phyloP scores from a whole-genome alignment of 2,329 filamentous ascomycete genomes.

The Didymella arachidicola region DNA sequence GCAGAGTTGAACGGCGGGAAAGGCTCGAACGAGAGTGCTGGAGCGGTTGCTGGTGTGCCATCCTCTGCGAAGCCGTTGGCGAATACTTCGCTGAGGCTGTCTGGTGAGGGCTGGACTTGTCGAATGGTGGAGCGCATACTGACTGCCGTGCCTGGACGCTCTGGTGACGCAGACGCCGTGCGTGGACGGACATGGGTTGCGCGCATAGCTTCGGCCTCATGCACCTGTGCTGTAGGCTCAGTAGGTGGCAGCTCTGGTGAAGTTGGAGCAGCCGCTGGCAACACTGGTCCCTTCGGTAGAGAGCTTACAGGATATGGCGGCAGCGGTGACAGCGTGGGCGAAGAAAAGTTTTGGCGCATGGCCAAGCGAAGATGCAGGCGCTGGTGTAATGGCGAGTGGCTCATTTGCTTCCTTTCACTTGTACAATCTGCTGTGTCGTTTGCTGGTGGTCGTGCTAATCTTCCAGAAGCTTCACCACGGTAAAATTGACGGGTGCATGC shows the following conservation, averaged over 20 bases:
- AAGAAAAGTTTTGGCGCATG: slow-evolving; percentile 15
- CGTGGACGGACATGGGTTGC: slow-evolving; percentile 29
- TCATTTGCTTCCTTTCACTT: slow-evolving; percentile 17
- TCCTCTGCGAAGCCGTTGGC: slow-evolving; percentile 9
- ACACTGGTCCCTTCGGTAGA: not conserved
- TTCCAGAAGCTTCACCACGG: not conserved
- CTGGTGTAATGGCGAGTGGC: slow-evolving; percentile 18
- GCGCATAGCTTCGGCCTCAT: slow-evolving; percentile 18
- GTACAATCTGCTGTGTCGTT: not conserved
- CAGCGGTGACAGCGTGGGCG: slow-evolving; percentile 7
- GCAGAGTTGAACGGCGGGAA: slow-evolving; percentile 11
- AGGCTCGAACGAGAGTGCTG: slow-evolving; percentile 6
- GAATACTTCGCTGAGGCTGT: slow-evolving; percentile 22
- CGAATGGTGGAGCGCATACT: slow-evolving; percentile 39
- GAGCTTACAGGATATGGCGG: not conserved
- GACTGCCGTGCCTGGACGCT: slow-evolving; percentile 29
- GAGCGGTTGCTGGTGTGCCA: slow-evolving; percentile 2
- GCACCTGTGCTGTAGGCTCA: not conserved
- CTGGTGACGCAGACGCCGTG: slow-evolving; percentile 20
- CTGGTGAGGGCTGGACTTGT: slow-evolving; percentile 39
- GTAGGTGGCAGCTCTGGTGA: not conserved
- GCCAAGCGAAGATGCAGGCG: slow-evolving; percentile 15
- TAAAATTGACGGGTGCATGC: not conserved
- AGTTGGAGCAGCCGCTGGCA: slow-evolving; percentile 4
- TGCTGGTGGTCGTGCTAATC: not conserved